Percentiles rank a stretch among this genome's conserved stretches.
phyloP scores from a whole-genome alignment of 768 basidiomycete genomes.

The Pleurotus pulmonarius region DNA sequence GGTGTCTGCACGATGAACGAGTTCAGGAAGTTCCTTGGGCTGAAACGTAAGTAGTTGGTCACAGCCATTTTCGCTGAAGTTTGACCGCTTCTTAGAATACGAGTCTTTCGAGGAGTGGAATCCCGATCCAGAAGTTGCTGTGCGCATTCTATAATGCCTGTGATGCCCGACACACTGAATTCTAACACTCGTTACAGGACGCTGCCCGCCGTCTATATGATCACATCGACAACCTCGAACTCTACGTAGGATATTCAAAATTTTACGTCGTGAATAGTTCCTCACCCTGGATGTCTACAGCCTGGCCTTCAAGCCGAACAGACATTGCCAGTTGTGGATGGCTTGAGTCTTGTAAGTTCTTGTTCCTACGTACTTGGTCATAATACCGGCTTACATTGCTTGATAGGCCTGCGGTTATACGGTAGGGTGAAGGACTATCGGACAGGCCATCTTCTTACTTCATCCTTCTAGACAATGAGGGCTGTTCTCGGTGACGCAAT shows the following conservation, averaged over 20 bases:
- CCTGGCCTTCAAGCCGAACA: slow-evolving; percentile 44
- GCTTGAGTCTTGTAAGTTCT: slow-evolving; percentile 22
- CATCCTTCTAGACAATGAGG: slow-evolving; percentile 14
- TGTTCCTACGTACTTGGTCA: no score
- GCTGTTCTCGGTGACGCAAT: slow-evolving; percentile 53
- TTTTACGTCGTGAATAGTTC: no score
- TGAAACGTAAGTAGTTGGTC: no score
- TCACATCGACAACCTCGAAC: slow-evolving; percentile 34
- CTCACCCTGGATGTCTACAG: no score
- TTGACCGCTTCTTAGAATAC: no score
- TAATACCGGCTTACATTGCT: no score
- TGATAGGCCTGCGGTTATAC: slow-evolving; percentile 60
- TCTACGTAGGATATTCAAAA: slow-evolving; percentile 18
- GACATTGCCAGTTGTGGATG: slow-evolving; percentile 44
- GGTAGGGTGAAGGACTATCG: slow-evolving; percentile 12
- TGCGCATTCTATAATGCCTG: slow-evolving; percentile 30
- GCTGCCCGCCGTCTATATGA: slow-evolving; percentile 29
- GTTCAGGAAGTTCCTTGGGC: slow-evolving; percentile 46
- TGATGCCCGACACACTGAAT: no score
- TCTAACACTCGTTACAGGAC: no score
- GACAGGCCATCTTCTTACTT: neutral
- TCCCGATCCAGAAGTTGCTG: slow-evolving; percentile 39
- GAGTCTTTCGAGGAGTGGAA: slow-evolving; percentile 55
- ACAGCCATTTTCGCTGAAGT: no score
- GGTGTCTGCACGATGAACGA: slow-evolving; percentile 57